A percentile compares a stretch with the other conserved stretches of the same genome.
Conservation (phyloP, 192 early-diverging fungal genomes). For the Cetraspora pellucida region DNA sequence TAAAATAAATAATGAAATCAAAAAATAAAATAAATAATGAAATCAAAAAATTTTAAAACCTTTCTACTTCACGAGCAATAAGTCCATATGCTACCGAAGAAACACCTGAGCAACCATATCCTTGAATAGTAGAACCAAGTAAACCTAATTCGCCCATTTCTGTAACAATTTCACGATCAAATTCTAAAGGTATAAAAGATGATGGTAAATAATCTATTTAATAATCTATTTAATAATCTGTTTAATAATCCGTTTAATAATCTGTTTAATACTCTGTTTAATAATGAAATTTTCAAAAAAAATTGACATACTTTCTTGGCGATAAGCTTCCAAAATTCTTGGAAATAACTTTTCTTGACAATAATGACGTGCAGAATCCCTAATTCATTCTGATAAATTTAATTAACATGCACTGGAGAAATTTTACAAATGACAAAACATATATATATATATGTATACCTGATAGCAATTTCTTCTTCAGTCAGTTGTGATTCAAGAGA, state of each 20-base stretch:
- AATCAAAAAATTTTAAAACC: slow-evolving; percentile 41
- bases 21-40: slow-evolving; percentile 2
- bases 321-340: slow-evolving; percentile 81
- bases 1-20: slow-evolving; percentile 13
- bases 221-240: no score
- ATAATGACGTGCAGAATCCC: slow-evolving; percentile 84
- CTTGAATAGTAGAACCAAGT: slow-evolving; percentile 91
- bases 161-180: slow-evolving; percentile 86
- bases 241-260: no score
- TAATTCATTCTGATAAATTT: slow-evolving; percentile 43
- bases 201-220: neutral
- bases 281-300: neutral
- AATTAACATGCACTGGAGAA: neutral
- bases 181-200: slow-evolving; percentile 51
- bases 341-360: slow-evolving; percentile 88
- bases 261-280: no score
- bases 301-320: slow-evolving; percentile 71
- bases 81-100: slow-evolving; percentile 97
- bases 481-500: slow-evolving; percentile 83
- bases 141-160: slow-evolving; percentile 95
- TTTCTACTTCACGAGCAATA: slow-evolving; percentile 95
- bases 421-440: neutral
- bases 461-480: slow-evolving; percentile 81
- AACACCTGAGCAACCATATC: slow-evolving; percentile 96
- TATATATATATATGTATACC: slow-evolving; percentile 36